Base-by-base conservation (phyloP, 257 asterid species). In the Primulina huaijiensis region DNA sequence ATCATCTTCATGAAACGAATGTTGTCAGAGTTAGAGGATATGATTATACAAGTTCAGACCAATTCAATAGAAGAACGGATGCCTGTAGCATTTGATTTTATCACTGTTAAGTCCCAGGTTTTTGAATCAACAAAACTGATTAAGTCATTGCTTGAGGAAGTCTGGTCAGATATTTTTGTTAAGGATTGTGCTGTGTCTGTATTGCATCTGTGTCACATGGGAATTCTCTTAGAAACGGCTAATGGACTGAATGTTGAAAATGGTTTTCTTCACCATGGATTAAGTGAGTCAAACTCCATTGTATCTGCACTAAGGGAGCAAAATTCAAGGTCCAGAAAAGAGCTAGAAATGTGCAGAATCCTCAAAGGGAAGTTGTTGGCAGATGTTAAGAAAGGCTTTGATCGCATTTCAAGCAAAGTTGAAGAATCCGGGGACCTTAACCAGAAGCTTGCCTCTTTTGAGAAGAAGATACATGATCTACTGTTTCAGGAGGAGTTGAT, bases 131-230 rank as follows among this genome's bases (percentile, higher is more conserved):
- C 86, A 40, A 86, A 81, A 70, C 60, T 64, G 65, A 73, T 86
- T 62, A 88, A 82, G 87, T 83, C 84, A 31, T 81, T 83, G 69
- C 87, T 89, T 25, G 99, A 94, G 84, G 97, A 89, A 70, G 81
- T 91, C 61, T 94, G 97, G 97, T 88, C 97, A 14, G 97, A 91
- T 74, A 89, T 89, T 75, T 81, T 94, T 58, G 76, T 83, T 71
- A 94, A 88, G 86, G 97, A 94, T 59, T 86, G 91, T 83, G 92
- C 96, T 35, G 70, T 88, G 69, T 86, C 97, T 17, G 96, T 89
- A 68, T 79, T 91, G 83, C 97, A 94, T 80, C 89, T 89, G 68
- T 94, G 99, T 77, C 96, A 87, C 83, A 78, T 89, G 88, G 99
- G 99, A 65, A 80, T 86, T 79, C 85, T 91, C 55, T 80, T 91